Percentiles rank a stretch among this genome's conserved stretches.
Conservation (phyloP, 345 rosid species). For the Citrus australasica region DNA sequence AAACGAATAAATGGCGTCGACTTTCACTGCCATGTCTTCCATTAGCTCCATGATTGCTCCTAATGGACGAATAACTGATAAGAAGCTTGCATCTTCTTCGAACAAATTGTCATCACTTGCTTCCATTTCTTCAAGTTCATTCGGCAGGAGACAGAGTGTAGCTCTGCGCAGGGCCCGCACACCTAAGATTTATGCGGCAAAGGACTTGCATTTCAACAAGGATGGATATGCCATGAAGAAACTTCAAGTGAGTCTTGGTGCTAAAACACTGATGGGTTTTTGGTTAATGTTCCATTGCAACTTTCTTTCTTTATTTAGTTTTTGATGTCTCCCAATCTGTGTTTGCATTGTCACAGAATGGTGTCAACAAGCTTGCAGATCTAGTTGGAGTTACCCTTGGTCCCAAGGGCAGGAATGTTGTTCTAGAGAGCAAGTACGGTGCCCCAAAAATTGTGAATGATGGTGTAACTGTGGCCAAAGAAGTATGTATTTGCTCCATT, state of each 20-base stretch:
- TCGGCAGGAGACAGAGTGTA: constrained; percentile 50
- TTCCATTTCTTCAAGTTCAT: constrained; percentile 55
- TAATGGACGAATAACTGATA: constrained; percentile 46
- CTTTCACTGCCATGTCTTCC: constrained; percentile 69
- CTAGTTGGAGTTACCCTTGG: constrained; percentile 97
- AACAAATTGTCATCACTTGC: constrained; percentile 68
- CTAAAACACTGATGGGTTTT: neutral
- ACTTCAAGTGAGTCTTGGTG: constrained; percentile 62
- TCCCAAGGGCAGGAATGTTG: constrained; percentile 95
- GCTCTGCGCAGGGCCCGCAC: constrained; percentile 43
- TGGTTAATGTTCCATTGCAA: neutral
- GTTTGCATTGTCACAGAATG: constrained; percentile 45
- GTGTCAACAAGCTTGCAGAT: constrained; percentile 98
- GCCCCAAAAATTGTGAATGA: constrained; percentile 97
- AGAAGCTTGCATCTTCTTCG: constrained; percentile 48
- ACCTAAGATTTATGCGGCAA: constrained; percentile 73
- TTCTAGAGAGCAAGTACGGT: constrained; percentile 97
- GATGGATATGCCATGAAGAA: constrained; percentile 88
- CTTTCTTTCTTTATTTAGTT: neutral
- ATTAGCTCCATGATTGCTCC: constrained; percentile 67
- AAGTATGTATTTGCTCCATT: constrained; percentile 41
- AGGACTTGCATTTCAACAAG: constrained; percentile 91
- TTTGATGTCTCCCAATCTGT: constrained; percentile 2
- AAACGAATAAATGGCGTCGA: constrained; percentile 61
- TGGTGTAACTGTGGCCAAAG: constrained; percentile 96